phyloP scores from a whole-genome alignment of 768 basidiomycete species.

The Strobilomyces dryophilus region DNA sequence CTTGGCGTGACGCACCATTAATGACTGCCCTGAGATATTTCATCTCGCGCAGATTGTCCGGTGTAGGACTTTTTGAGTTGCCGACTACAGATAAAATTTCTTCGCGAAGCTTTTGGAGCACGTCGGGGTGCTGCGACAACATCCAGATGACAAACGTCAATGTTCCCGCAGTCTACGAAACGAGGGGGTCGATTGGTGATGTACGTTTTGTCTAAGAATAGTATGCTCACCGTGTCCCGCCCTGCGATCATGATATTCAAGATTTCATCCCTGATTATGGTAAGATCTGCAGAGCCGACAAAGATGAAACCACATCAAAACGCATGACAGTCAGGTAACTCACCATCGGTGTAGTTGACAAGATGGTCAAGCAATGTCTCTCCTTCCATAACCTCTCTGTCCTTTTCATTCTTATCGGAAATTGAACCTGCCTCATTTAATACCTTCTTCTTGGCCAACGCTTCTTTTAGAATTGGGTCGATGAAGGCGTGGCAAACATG shows the following conservation, averaged over 20 bases:
- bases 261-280: constrained; percentile 33
- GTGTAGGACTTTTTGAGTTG: constrained; percentile 23
- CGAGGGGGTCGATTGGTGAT: background rate
- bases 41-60: constrained; percentile 33
- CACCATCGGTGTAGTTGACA: constrained; percentile 28
- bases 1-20: constrained; percentile 19
- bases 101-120: constrained; percentile 27
- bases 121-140: constrained; percentile 27
- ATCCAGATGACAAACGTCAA: constrained; percentile 29
- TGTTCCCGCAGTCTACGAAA: constrained; percentile 27
- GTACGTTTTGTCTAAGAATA: background rate
- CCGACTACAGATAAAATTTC: constrained; percentile 30
- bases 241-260: constrained; percentile 37
- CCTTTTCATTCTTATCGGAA: constrained; percentile 1
- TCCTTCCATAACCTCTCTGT: constrained; percentile 14
- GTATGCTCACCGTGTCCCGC: constrained; percentile 28
- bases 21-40: constrained; percentile 40
- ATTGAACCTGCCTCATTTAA: constrained; percentile 21
- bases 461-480: constrained; percentile 48
- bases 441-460: constrained; percentile 37
- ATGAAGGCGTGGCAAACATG: constrained; percentile 47
- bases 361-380: constrained; percentile 31
- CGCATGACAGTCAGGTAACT: background rate
- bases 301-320: background rate
- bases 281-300: constrained; percentile 20